phyloP scores from a whole-genome alignment of 192 early-diverging fungal species.

The Entrophospora sp. region DNA sequence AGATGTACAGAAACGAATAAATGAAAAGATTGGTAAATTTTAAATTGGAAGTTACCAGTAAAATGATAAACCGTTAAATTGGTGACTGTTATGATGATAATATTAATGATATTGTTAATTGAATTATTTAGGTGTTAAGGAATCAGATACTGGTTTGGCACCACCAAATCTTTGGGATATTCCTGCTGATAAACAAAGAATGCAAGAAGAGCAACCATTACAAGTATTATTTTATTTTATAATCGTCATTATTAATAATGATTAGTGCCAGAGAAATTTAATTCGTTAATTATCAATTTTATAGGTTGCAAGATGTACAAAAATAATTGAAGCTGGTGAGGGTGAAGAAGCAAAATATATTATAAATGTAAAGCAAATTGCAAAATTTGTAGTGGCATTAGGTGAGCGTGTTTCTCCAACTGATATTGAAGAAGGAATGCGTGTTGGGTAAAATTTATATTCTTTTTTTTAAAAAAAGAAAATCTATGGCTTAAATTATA shows the following conservation, averaged over 20 bases:
- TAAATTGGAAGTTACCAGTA: too few species aligned
- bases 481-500: too few species aligned
- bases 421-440: slow-evolving; percentile 99
- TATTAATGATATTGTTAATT: too few species aligned
- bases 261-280: too few species aligned
- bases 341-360: slow-evolving; percentile 92
- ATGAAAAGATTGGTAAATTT: slow-evolving; percentile 87
- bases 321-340: slow-evolving; percentile 91
- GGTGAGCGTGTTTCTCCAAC: slow-evolving; percentile 96
- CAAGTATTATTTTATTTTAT: slow-evolving; percentile 42
- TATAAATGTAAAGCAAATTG: slow-evolving; percentile 98
- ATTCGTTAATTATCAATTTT: too few species aligned
- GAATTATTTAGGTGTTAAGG: slow-evolving; percentile 74
- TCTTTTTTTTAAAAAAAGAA: too few species aligned
- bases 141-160: slow-evolving; percentile 96
- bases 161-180: slow-evolving; percentile 99
- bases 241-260: neutral
- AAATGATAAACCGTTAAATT: too few species aligned
- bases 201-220: slow-evolving; percentile 90
- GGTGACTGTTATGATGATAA: too few species aligned
- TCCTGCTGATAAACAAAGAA: slow-evolving; percentile 96
- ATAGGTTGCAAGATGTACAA: slow-evolving; percentile 95
- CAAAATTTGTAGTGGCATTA: slow-evolving; percentile 97
- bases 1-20: slow-evolving; percentile 96
- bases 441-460: slow-evolving; percentile 88